Evolutionary conservation across 83 land plant genomes (phyloP), one percentile per base, ranked within the genome.

Genomic region (Thuja plicata): DNA sequence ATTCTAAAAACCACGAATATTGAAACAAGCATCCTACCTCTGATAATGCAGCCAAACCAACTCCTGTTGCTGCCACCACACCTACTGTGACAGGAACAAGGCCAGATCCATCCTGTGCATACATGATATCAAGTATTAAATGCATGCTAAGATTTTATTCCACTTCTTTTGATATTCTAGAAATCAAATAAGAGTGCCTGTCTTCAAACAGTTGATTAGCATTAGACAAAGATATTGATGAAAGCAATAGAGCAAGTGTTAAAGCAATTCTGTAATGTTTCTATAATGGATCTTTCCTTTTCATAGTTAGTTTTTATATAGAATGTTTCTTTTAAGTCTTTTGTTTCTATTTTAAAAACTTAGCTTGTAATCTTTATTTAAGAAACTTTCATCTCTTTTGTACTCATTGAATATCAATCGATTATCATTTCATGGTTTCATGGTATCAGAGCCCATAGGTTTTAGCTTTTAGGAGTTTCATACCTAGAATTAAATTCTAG

Each of bases 61-160:
- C 88, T 46, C 97, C 99, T 73, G 99, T 91, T 24, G 97, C 99
- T 37, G 99, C 99, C 52, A 97, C 99, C 62, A 96, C 73, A 30
- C 93, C 97, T 80, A 95, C 88, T 8, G 97, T 90, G 13, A 91
- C 92, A 89, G 97, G 92, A 84, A 93, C 62, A 12, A 91, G 91
- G 73, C 91, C 92, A 0, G 92, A 78, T 27, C 80, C 91, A 38
- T 96, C 99, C 99, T 97, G 93, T 45, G 92, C 9, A 60, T 66
- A 40, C 82, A 73, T 50, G 19, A n/a, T 32, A 52, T 86, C 13
- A 19, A 66, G 41, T 45, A 78, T 86, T 45, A 24, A 82, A 45
- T 24, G 15, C 54, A 82, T 82, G 52, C 54, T 17, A 82, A 46
- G 32, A 82, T 24, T 9, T 45, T n/a, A 43, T 82, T 35, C 15